Evolutionary conservation across 2,329 filamentous ascomycete species (phyloP), one percentile per base, ranked within the genome.

Genomic region (Bipolaris sorokiniana): DNA sequence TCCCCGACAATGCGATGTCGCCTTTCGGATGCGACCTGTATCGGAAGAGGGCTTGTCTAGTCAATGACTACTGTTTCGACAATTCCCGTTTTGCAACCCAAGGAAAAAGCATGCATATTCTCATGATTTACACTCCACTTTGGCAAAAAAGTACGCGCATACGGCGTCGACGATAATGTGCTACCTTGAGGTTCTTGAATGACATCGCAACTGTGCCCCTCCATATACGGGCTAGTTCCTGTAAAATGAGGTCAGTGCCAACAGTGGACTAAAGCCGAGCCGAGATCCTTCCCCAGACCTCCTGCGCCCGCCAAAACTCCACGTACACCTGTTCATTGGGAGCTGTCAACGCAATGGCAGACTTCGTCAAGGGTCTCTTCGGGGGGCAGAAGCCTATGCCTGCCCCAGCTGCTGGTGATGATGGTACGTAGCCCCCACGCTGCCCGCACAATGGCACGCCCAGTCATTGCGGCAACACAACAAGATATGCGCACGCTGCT

Each of bases 351-450:
- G 51, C 53, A 48, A 82, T 82, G 80, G 80, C 79, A 56, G 79
- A 80, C 66, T 76, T 89, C 65, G 73, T 90, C 66, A 90, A 90
- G 78, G 86, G 85, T 73, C 77, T 91, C 70, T 85, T 92, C 68
- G 88, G 88, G 71, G 88, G 85, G 74, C 82, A 82, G 73, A 88
- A 90, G 81, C 81, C 86, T 61, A 81, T 80, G 31, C 80, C 80
- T 63, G 82, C 81, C 65, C 77, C 80, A 49, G 78, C 82, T 41
- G 78, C 78, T 61, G 82, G 77, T 58, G 88, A 91, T 77, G 83
- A 88, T 66, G 89, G 89, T 91, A 81, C 71, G 84, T 79, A 56
- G 51, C 37, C 54, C 31, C 48, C 26, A 37, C 15, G 28, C 50
- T 38, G 18, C 37, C 52, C 55, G 44, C 57, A 55, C 51, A 44